Conservation (phyloP, 2,329 filamentous ascomycete genomes). For the Aspergillus sp. region DNA sequence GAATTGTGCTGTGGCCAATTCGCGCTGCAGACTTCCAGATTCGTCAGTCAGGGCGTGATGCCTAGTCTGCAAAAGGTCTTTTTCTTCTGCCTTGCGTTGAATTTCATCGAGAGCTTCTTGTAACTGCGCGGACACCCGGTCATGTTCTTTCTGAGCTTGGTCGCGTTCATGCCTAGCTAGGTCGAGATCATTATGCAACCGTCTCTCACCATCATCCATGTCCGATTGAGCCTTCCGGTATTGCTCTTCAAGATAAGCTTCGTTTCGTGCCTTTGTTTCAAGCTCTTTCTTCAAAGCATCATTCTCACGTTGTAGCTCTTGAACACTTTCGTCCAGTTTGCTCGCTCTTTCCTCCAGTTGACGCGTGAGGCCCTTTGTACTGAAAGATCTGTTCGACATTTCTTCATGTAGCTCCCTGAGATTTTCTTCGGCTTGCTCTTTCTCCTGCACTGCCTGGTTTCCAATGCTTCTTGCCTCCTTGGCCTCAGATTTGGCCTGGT, state of each 20-base stretch:
- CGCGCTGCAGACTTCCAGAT: slow-evolving; percentile 61
- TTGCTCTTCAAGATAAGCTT: slow-evolving; percentile 49
- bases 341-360: slow-evolving; percentile 68
- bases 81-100: slow-evolving; percentile 56
- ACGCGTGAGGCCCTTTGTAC: slow-evolving; percentile 67
- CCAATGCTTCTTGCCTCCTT: slow-evolving; percentile 41
- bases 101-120: slow-evolving; percentile 57
- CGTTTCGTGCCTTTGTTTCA: slow-evolving; percentile 38
- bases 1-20: slow-evolving; percentile 48
- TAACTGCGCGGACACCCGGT: slow-evolving; percentile 42
- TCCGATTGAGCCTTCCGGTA: slow-evolving; percentile 35
- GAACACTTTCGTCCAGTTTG: slow-evolving; percentile 63
- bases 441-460: slow-evolving; percentile 48
- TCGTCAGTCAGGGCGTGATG: slow-evolving; percentile 65
- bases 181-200: slow-evolving; percentile 42
- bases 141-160: slow-evolving; percentile 41
- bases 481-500: slow-evolving; percentile 31
- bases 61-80: slow-evolving; percentile 63
- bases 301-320: slow-evolving; percentile 46
- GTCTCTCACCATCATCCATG: slow-evolving; percentile 30
- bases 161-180: slow-evolving; percentile 39
- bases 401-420: slow-evolving; percentile 66
- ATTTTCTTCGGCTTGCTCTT: slow-evolving; percentile 49
- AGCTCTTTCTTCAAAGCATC: slow-evolving; percentile 39
- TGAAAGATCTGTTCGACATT: slow-evolving; percentile 72